Conservation (phyloP, 1,284 basidiomycete genomes). For the Chiua sp. region DNA sequence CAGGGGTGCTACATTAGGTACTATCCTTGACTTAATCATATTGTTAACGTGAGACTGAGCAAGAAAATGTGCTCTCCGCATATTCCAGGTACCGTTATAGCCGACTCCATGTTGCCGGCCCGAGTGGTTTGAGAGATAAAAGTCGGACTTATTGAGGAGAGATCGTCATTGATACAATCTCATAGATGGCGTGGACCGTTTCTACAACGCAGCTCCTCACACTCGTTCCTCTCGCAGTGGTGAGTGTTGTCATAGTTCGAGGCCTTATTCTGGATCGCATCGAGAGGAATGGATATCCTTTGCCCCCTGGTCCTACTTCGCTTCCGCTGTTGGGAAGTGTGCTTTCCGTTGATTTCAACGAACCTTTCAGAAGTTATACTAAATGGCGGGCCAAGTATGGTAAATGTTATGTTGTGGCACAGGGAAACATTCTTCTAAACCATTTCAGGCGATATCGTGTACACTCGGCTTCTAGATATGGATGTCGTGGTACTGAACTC, state of each 20-base stretch:
- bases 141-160: not conserved
- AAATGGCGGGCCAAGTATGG: conserved; percentile 26
- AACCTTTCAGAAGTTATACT: conserved; percentile 24
- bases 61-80: conserved; percentile 1
- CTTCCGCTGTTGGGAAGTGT: conserved; percentile 23
- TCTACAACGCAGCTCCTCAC: conserved; percentile 5
- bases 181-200: conserved; percentile 12
- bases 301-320: conserved; percentile 20
- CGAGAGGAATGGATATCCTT: conserved; percentile 15
- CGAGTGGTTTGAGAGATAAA: conserved; percentile 4
- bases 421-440: not conserved
- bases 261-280: conserved; percentile 8
- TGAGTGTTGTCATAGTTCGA: conserved; percentile 5
- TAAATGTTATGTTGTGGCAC: not conserved
- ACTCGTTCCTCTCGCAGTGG: not conserved
- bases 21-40: too few relatives aligned
- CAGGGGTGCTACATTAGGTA: too few relatives aligned
- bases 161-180: not conserved
- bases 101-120: not conserved
- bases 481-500: conserved; percentile 30
- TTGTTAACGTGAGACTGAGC: not conserved
- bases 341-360: conserved; percentile 13
- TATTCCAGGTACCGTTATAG: not conserved
- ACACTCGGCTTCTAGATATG: conserved; percentile 19
- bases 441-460: conserved; percentile 27